Conservation (phyloP, 2,329 filamentous ascomycete genomes). For the Hypoxylon sp. region DNA sequence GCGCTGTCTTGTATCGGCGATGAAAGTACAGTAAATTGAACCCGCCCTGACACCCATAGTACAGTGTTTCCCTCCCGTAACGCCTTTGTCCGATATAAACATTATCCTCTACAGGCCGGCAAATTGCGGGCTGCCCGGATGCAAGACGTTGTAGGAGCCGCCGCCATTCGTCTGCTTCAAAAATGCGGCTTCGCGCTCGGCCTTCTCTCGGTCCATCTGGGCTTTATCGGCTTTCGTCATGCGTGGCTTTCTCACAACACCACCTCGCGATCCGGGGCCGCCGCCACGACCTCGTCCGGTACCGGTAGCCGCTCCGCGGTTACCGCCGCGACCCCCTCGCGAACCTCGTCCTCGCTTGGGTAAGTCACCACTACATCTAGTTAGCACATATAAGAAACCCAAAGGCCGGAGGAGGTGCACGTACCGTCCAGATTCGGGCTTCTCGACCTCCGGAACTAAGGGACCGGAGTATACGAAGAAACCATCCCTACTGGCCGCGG, state of each 20-base stretch:
- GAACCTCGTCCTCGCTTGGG: constrained; percentile 74
- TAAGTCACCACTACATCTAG: constrained; percentile 70
- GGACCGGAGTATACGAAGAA: constrained; percentile 99
- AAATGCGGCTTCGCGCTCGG: constrained; percentile 70
- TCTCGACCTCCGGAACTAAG: constrained; percentile 86
- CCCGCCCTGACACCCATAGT: constrained; percentile 19
- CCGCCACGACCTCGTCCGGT: constrained; percentile 56
- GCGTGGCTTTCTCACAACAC: constrained; percentile 81
- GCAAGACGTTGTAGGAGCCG: constrained; percentile 50
- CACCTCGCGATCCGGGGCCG: constrained; percentile 70
- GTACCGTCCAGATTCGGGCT: constrained; percentile 67
- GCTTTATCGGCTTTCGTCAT: constrained; percentile 88
- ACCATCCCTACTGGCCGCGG: constrained; percentile 91
- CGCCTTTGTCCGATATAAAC: not conserved
- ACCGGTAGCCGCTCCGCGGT: constrained; percentile 70
- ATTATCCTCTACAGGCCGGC: constrained; percentile 47
- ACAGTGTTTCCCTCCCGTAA: constrained; percentile 9
- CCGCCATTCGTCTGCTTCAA: constrained; percentile 46
- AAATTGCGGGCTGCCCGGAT: constrained; percentile 51
- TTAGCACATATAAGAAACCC: constrained; percentile 52
- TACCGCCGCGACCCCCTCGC: constrained; percentile 60
- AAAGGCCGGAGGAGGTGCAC: constrained; percentile 47
- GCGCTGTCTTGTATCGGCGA: constrained; percentile 7
- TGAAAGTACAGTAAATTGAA: constrained; percentile 6
- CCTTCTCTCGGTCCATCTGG: constrained; percentile 83